Evolutionary conservation across 208 protist species (phyloP).

Genomic region (Sergeia podlipaevii): DNA sequence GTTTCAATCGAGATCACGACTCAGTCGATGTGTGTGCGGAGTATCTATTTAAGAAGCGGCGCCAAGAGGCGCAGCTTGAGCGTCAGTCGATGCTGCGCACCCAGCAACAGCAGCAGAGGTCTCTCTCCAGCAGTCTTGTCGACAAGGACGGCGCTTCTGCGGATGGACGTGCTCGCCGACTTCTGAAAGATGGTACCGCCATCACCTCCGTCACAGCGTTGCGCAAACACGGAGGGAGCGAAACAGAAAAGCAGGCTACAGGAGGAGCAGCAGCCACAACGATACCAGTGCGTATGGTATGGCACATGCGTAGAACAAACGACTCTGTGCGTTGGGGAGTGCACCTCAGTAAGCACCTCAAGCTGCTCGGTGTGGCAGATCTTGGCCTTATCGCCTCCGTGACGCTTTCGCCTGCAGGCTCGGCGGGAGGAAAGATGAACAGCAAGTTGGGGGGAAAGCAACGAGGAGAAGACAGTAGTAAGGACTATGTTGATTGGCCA

Average conservation of each 20-base stretch:
- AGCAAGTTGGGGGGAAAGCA: too few relatives aligned
- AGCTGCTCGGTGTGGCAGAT: slow-evolving; percentile 48
- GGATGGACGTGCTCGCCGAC: neutral
- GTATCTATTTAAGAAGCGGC: slow-evolving; percentile 60
- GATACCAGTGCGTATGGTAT: slow-evolving; percentile 24
- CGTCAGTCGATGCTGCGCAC: slow-evolving; percentile 7
- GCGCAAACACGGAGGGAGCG: too few relatives aligned
- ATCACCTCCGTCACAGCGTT: neutral
- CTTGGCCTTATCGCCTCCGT: slow-evolving; percentile 8
- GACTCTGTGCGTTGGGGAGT: slow-evolving; percentile 64
- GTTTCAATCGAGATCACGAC: slow-evolving; percentile 75
- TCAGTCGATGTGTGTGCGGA: slow-evolving; percentile 64
- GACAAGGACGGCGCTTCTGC: neutral
- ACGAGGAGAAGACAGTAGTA: too few relatives aligned
- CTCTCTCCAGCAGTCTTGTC: too few relatives aligned
- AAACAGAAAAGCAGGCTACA: neutral
- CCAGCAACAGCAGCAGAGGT: slow-evolving; percentile 2
- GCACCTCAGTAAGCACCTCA: slow-evolving; percentile 44
- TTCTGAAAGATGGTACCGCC: neutral
- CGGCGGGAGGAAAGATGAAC: too few relatives aligned
- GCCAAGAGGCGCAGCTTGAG: slow-evolving; percentile 12
- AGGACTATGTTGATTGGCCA: too few relatives aligned
- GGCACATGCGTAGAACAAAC: slow-evolving; percentile 40
- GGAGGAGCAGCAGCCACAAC: too few relatives aligned
- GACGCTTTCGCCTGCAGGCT: neutral